Base-by-base conservation (phyloP, 805 yeast species). In the Wickerhamomyces sydowiorum region DNA sequence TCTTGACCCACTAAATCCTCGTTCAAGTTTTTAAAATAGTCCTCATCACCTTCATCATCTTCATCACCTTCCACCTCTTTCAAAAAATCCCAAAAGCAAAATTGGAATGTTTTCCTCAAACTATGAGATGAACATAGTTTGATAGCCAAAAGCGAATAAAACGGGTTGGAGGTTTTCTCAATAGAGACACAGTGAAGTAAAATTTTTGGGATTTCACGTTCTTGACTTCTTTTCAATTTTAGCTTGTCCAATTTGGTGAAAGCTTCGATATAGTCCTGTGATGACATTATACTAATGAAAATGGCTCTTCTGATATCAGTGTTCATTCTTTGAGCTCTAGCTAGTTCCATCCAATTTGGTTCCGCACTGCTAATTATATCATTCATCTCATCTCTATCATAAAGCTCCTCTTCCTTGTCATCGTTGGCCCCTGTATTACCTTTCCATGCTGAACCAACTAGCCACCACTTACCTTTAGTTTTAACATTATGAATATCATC, bases 371-470 rank as follows among this genome's bases (percentile, higher is more conserved):
- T 53, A 17, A 53, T 37, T 14, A 48, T 46, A 29, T 49, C 53
- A 25, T 48, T 47, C 34, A 48, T 35, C 28, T 47, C 45, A 15
- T 48, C 48, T 20, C 38, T 44, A n/a, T 51, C 43, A 3, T 12
- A 19, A 4, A 32, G 19, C 6, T 44, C 52, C 3, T 52, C 50
- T 3, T 48, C 50, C 19, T 51, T 29, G 8, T 3, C 57, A 19
- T 56, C 60, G 22, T 59, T 53, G 5, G 37, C 22, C 6, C 18
- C 39, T 35, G 64, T 70, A 42, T 69, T 65, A 3, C 96, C 96
- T 55, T 80, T 86, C 96, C 97, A 93, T 0, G 99, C 96, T 1
- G 98, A 86, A 38, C 99, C 99, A 24, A 93, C 91, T 25, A 93
- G 70, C 99, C 99, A 93, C 99, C 99, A 93, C 63, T 91, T 93